A percentile compares a stretch with the other conserved stretches of the same genome.
These are phyloP conservation scores for Schwanniomyces yamadae DNA, from an alignment of 805 yeast species.

Conservation along the genomic window DNA sequence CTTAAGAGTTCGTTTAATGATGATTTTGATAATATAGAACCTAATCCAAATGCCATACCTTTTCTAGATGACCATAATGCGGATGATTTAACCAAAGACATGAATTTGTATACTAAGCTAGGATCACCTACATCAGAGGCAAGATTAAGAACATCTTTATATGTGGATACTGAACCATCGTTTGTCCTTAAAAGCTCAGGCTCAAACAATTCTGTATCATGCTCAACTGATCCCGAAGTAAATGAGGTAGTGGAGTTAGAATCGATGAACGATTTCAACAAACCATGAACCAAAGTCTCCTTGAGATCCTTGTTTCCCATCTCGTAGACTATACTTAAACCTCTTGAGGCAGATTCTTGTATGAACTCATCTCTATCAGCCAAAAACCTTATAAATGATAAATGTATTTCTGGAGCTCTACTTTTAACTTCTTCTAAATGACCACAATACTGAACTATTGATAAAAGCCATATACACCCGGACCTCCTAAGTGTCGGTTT, in stretches of 20 bases:
- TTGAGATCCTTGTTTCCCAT: slow-evolving; percentile 65
- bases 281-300: slow-evolving; percentile 69
- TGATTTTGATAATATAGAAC: slow-evolving; percentile 77
- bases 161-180: slow-evolving; percentile 86
- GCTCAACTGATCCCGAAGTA: slow-evolving; percentile 66
- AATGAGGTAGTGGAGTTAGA: slow-evolving; percentile 47
- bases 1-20: slow-evolving; percentile 62
- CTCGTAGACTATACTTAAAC: slow-evolving; percentile 79
- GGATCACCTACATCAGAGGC: slow-evolving; percentile 98
- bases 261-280: slow-evolving; percentile 77
- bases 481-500: slow-evolving; percentile 75
- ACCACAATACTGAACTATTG: slow-evolving; percentile 74
- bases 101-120: slow-evolving; percentile 85
- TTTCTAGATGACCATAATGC: slow-evolving; percentile 90
- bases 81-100: slow-evolving; percentile 86
- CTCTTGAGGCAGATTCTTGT: slow-evolving; percentile 93
- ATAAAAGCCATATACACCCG: slow-evolving; percentile 82
- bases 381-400: slow-evolving; percentile 72
- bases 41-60: slow-evolving; percentile 92
- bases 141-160: slow-evolving; percentile 80
- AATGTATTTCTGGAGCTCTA: slow-evolving; percentile 61
- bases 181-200: slow-evolving; percentile 77
- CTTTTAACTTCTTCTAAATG: slow-evolving; percentile 38
- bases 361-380: slow-evolving; percentile 80
- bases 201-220: slow-evolving; percentile 82